Evolutionary conservation across 176 grass and related monocot species (phyloP).

Genomic region (Elymus sibiricus): DNA sequence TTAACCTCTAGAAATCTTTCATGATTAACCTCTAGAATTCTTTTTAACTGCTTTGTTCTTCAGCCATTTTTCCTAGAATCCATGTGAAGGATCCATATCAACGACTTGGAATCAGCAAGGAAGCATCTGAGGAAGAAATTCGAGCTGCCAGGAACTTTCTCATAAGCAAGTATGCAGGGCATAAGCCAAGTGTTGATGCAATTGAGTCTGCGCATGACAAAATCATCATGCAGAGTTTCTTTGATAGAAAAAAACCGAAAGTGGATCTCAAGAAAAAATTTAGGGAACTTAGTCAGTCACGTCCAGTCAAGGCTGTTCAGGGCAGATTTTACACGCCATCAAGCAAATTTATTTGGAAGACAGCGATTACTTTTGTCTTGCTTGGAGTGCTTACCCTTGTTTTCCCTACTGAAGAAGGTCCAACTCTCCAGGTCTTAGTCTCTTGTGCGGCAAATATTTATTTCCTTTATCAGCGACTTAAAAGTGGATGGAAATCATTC

Average conservation of each 20-base stretch:
- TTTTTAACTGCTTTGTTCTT: conserved; percentile 40
- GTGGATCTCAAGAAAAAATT: conserved; percentile 75
- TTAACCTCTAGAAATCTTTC: conserved; percentile 7
- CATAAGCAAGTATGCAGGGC: conserved; percentile 76
- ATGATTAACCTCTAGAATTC: background rate
- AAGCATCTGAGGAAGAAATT: conserved; percentile 99
- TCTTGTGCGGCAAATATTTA: conserved; percentile 83
- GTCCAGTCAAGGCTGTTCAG: conserved; percentile 54
- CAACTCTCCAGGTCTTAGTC: conserved; percentile 80
- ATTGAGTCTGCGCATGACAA: conserved; percentile 93
- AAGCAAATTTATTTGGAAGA: conserved; percentile 74
- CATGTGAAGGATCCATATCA: conserved; percentile 85
- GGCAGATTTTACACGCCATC: conserved; percentile 88
- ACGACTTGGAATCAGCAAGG: conserved; percentile 74
- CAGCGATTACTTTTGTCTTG: conserved; percentile 49
- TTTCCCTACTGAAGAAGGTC: conserved; percentile 90
- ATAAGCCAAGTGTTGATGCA: conserved; percentile 85
- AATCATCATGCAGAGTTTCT: conserved; percentile 91
- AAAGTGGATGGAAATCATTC: conserved; percentile 64
- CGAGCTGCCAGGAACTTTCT: conserved; percentile 87
- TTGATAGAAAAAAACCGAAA: conserved; percentile 84
- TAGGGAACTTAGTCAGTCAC: conserved; percentile 70
- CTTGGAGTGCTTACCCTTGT: conserved; percentile 67
- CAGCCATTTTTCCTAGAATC: conserved; percentile 88
- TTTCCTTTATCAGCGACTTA: conserved; percentile 79